Evolutionary conservation across 345 rosid species (phyloP).

Genomic region (Gossypium anomalum): DNA sequence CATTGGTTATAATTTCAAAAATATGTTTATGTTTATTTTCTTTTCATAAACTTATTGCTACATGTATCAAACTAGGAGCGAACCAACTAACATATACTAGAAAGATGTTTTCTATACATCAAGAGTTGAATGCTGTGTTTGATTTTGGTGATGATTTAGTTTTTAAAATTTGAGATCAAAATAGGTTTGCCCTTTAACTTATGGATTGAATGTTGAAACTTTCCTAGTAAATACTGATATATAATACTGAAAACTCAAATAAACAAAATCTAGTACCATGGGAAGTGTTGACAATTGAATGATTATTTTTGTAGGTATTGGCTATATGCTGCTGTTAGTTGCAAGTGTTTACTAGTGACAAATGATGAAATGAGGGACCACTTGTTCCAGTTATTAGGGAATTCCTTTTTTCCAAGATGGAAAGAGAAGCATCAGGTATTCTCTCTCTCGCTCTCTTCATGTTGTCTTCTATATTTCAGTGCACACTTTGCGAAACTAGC

Average conservation of each 20-base stretch:
- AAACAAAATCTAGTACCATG: neutral
- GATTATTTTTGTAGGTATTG: constrained; percentile 65
- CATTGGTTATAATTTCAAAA: neutral
- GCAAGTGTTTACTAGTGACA: constrained; percentile 73
- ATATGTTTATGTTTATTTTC: neutral
- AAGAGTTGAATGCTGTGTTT: neutral
- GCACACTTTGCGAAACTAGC: neutral
- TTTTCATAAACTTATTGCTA: neutral
- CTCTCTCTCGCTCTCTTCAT: neutral
- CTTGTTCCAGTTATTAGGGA: constrained; percentile 83
- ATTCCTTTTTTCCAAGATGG: constrained; percentile 94
- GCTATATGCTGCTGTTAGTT: constrained; percentile 91
- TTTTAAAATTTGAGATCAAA: neutral
- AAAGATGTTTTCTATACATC: neutral
- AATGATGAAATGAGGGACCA: constrained; percentile 99
- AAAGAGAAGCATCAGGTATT: constrained; percentile 97
- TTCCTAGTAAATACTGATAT: neutral
- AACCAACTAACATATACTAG: neutral
- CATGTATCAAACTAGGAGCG: neutral
- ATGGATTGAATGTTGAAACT: neutral
- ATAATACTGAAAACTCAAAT: neutral
- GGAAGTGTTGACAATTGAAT: neutral
- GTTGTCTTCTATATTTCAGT: neutral
- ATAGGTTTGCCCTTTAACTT: neutral
- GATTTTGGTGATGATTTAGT: neutral